Conservation (phyloP, 2,329 filamentous ascomycete genomes). For the Cyclaneusma minus region DNA sequence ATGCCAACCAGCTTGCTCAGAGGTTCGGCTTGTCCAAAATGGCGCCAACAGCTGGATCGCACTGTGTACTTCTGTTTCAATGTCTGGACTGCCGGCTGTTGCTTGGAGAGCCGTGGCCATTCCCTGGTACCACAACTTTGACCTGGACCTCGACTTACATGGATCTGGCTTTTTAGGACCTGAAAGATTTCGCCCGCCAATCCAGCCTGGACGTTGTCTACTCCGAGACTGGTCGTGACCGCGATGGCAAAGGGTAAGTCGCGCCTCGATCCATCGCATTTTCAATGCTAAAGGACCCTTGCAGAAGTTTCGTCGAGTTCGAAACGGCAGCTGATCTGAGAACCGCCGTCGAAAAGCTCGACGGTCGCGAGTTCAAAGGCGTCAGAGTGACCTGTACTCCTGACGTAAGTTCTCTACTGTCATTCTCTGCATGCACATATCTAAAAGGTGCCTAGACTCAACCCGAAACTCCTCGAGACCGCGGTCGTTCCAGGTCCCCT, state of each 20-base stretch:
- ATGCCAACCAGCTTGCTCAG: too few relatives aligned
- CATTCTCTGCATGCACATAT: constrained; percentile 7
- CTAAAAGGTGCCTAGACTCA: constrained; percentile 42
- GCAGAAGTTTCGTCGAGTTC: constrained; percentile 82
- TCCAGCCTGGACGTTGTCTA: constrained; percentile 96
- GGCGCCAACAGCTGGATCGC: too few relatives aligned
- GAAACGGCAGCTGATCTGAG: constrained; percentile 83
- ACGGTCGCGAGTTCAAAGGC: constrained; percentile 86
- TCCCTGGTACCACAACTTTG: constrained; percentile 1
- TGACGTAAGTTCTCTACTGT: constrained; percentile 47
- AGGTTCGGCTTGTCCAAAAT: too few relatives aligned
- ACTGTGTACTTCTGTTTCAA: too few relatives aligned
- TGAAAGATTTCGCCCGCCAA: constrained; percentile 98
- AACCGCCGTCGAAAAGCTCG: constrained; percentile 86
- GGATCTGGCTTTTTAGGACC: constrained; percentile 78
- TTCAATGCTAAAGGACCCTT: constrained; percentile 6
- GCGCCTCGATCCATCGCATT: constrained; percentile 1
- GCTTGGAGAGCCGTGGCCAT: constrained; percentile 1
- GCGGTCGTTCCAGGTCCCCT: constrained; percentile 69
- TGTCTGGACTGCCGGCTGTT: neutral
- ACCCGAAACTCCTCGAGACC: constrained; percentile 53
- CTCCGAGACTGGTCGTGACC: constrained; percentile 86
- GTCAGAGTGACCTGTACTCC: constrained; percentile 70
- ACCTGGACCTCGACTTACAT: constrained; percentile 52
- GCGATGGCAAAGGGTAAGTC: constrained; percentile 78